Evolutionary conservation across 202 grass and related monocot genomes (phyloP).

Genomic region (Thinopyrum obtusiflorum): DNA sequence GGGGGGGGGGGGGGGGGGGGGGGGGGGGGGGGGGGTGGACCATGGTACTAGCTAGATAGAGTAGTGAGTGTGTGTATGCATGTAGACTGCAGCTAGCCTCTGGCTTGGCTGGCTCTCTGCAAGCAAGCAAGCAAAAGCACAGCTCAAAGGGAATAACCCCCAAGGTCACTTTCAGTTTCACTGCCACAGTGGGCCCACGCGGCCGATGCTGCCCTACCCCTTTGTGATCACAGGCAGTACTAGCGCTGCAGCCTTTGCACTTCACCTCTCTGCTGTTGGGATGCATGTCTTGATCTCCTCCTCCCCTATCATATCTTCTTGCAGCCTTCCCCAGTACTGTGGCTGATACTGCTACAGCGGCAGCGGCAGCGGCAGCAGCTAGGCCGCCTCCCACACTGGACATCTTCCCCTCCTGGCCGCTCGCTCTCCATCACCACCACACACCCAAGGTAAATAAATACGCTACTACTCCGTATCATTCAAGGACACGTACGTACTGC

Average conservation of each 20-base stretch:
- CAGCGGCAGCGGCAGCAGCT: conserved; percentile 16
- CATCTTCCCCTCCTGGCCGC: conserved; percentile 89
- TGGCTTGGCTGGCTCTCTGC: conserved; percentile 30
- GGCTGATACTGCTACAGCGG: conserved; percentile 29
- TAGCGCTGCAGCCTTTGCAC: conserved; percentile 47
- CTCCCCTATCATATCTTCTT: conserved; percentile 52
- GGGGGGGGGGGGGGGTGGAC: too few relatives aligned
- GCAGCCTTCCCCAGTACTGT: conserved; percentile 59
- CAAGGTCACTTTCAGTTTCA: conserved; percentile 32
- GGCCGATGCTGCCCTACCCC: background rate
- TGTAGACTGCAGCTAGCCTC: conserved; percentile 19
- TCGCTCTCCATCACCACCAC: conserved; percentile 39
- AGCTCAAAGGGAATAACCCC: conserved; percentile 49
- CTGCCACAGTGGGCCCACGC: conserved; percentile 47
- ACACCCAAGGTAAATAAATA: conserved; percentile 59
- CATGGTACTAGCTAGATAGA: background rate
- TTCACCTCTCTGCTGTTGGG: conserved; percentile 21
- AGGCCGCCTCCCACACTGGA: conserved; percentile 78
- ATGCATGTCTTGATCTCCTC: conserved; percentile 48
- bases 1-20: too few relatives aligned
- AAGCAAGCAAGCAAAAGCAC: conserved; percentile 17
- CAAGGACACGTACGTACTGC: too few relatives aligned
- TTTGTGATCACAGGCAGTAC: conserved; percentile 47
- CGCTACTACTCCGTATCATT: background rate
- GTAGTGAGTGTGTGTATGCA: background rate